Conservation (phyloP, 768 basidiomycete species). For the Pulveroboletus sp. region DNA sequence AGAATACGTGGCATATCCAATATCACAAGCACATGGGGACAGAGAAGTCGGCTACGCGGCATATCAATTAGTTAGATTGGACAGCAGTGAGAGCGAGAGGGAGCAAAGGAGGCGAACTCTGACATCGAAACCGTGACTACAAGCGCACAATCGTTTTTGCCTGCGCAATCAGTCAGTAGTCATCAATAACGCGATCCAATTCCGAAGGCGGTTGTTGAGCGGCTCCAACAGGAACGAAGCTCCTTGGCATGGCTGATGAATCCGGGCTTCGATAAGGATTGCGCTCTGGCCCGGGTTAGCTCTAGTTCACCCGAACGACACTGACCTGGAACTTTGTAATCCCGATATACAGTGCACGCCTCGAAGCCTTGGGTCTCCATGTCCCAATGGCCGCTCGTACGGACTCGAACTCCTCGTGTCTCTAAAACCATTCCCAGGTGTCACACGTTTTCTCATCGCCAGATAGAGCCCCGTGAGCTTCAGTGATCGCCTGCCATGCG, state of each 20-base stretch:
- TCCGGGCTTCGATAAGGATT: not conserved
- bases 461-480: slow-evolving; percentile 55
- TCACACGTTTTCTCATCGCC: slow-evolving; percentile 87
- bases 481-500: too few species aligned
- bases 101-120: too few species aligned
- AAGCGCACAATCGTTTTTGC: not conserved
- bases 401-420: slow-evolving; percentile 52
- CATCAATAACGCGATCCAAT: slow-evolving; percentile 19
- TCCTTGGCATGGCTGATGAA: slow-evolving; percentile 5
- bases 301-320: slow-evolving; percentile 26
- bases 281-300: not conserved
- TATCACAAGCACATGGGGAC: not conserved
- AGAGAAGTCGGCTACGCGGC: not conserved
- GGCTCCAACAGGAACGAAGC: slow-evolving; percentile 10
- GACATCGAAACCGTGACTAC: too few species aligned
- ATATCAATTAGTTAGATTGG: not conserved
- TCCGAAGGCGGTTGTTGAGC: slow-evolving; percentile 3
- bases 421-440: slow-evolving; percentile 76
- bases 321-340: slow-evolving; percentile 34
- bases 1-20: too few species aligned
- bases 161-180: not conserved
- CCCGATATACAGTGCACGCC: slow-evolving; percentile 23
- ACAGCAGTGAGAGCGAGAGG: not conserved
- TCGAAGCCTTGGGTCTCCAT: not conserved
- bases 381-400: slow-evolving; percentile 47